These are phyloP conservation scores for Viola pubescens DNA, from an alignment of 441 rosid genomes.

Conservation along the genomic window DNA sequence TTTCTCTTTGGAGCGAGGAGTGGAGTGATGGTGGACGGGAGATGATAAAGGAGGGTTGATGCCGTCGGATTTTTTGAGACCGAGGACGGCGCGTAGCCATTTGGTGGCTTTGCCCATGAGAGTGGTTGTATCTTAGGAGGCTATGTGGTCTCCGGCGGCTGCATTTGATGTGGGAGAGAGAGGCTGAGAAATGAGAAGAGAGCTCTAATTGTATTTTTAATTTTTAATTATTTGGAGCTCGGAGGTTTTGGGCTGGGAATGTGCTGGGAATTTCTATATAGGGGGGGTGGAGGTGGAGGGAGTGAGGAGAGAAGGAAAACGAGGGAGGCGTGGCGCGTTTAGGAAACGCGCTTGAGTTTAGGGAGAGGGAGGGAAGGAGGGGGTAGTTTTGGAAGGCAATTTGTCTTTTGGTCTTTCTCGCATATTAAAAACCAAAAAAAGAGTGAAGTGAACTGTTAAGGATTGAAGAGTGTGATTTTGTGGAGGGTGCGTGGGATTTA, in stretches of 20 bases:
- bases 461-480: no score
- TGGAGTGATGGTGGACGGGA: conserved; percentile 12
- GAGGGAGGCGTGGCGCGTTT: no score
- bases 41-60: conserved; percentile 15
- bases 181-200: conserved; percentile 13
- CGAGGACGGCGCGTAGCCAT: conserved; percentile 69
- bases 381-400: no score
- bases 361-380: background rate
- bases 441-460: no score
- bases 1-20: conserved; percentile 32
- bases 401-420: no score
- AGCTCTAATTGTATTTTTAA: no score
- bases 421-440: no score
- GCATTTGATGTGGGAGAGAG: conserved; percentile 10
- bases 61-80: conserved; percentile 45
- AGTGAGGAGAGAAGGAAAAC: background rate
- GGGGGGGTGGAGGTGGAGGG: background rate
- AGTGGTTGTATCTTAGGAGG: background rate
- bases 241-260: no score
- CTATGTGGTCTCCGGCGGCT: conserved; percentile 3
- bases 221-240: no score
- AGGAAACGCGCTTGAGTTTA: background rate
- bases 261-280: background rate
- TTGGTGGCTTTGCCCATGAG: conserved; percentile 72
- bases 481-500: no score